phyloP scores from a whole-genome alignment of 768 basidiomycete genomes.

The Lactarius akahatsu region DNA sequence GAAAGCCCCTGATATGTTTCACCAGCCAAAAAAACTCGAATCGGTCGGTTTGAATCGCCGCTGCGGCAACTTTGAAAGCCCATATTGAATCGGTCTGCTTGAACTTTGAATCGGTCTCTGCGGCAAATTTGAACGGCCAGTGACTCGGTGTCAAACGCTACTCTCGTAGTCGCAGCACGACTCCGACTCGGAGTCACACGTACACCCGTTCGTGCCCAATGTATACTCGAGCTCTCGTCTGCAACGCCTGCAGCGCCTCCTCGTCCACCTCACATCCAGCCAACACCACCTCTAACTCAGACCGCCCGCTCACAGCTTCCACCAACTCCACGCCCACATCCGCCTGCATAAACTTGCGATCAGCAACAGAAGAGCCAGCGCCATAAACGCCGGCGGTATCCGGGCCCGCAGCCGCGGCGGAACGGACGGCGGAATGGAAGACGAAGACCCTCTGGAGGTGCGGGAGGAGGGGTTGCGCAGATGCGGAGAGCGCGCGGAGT shows the following conservation, averaged over 20 bases:
- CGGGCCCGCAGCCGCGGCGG: too few relatives aligned
- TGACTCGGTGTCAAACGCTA: too few relatives aligned
- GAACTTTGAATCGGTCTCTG: too few relatives aligned
- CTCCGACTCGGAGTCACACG: too few relatives aligned
- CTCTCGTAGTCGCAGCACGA: too few relatives aligned
- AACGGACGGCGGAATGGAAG: not conserved
- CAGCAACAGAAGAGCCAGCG: not conserved
- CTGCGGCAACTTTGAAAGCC: too few relatives aligned
- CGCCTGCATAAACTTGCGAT: not conserved
- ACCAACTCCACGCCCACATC: slow-evolving; percentile 8
- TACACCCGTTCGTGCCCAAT: slow-evolving; percentile 18
- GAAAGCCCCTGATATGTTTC: too few relatives aligned
- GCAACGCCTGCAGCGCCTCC: not conserved
- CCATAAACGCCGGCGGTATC: not conserved
- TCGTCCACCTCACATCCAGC: slow-evolving; percentile 11
- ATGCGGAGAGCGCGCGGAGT: not conserved
- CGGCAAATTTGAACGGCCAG: too few relatives aligned
- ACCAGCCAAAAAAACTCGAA: too few relatives aligned
- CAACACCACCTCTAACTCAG: slow-evolving; percentile 11
- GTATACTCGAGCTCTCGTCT: slow-evolving; percentile 4
- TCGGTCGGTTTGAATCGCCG: too few relatives aligned
- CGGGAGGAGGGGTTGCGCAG: slow-evolving; percentile 1
- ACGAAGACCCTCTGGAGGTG: slow-evolving; percentile 14
- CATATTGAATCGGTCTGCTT: too few relatives aligned
- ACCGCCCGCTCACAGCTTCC: not conserved